Base-by-base conservation (phyloP, 2,329 filamentous ascomycete genomes). In the Ophiostoma fasciatum region DNA sequence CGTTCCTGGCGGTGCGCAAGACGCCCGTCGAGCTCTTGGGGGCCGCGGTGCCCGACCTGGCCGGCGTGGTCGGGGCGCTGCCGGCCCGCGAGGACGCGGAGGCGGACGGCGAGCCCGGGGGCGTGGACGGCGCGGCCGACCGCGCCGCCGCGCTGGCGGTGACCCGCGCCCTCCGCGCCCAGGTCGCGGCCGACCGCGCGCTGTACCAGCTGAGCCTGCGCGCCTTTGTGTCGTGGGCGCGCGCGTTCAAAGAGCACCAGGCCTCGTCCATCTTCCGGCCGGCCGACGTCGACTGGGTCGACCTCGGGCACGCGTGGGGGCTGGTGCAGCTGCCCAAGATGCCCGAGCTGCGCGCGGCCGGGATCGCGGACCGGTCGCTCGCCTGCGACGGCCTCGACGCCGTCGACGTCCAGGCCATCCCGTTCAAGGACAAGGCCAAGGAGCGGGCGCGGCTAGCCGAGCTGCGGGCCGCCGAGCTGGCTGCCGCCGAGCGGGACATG, bases 191-290 rank as follows among this genome's bases (percentile, higher is more conserved):
- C 27, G 79, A 83, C 51, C 62, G 78, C 18, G 71, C 74, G 19
- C 52, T 90, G 10, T 78, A 90, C 53, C 85, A 94, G 54, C 90
- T 93, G 50, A 85, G 81, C 1, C 84, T 94, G 51, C 76, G 78
- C 42, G 90, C 78, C 1, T 96, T 98, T 48, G 88, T 96, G 17
- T 88, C 81, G 51, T 96, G 85, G 82, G 75, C 93, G 2, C 75
- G 85, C 51, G 81, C 82, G 46, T 96, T 96, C 59, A 81, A 74
- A 51, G 92, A 90, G 49, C 90, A 96, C 50, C 76, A 87, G 46
- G 85, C 88, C 1, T 78, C 74, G 41, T 92, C 84, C 49, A 96
- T 98, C 46, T 98, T 98, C 63, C 74, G 81, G 10, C 63, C 84
- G 3, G 56, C 66, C 4, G 84, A 92, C 49, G 65, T 94, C 13